Percentiles rank a stretch among this genome's conserved stretches.
phyloP scores from a whole-genome alignment of 192 early-diverging fungal species.

The Umbelopsis isabellina region DNA sequence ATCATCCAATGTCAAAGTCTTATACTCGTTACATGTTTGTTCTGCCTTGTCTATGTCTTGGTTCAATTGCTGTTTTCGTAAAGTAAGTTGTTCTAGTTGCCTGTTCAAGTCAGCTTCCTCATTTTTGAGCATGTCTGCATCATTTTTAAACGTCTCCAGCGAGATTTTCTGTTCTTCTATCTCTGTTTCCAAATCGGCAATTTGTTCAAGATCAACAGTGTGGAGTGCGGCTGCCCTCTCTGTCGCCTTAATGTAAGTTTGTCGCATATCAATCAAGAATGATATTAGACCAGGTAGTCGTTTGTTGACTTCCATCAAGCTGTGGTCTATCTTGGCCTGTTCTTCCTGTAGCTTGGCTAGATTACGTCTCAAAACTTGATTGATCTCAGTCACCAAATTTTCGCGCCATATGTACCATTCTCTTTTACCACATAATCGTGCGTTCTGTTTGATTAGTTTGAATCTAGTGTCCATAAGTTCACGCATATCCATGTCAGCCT shows the following conservation, averaged over 20 bases:
- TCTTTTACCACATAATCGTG: slow-evolving; percentile 19
- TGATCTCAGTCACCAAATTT: slow-evolving; percentile 23
- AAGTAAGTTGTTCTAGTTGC: background rate
- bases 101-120: slow-evolving; percentile 13
- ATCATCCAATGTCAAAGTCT: slow-evolving; percentile 22
- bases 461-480: slow-evolving; percentile 16
- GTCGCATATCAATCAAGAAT: slow-evolving; percentile 18
- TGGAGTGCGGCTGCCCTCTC: slow-evolving; percentile 17
- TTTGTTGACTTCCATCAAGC: background rate
- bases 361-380: slow-evolving; percentile 14
- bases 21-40: slow-evolving; percentile 10
- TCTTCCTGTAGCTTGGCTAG: slow-evolving; percentile 14
- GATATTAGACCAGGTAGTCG: background rate
- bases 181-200: slow-evolving; percentile 19
- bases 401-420: slow-evolving; percentile 29
- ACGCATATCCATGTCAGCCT: slow-evolving; percentile 9
- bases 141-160: slow-evolving; percentile 20
- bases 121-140: slow-evolving; percentile 1
- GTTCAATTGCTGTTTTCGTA: slow-evolving; percentile 4
- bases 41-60: slow-evolving; percentile 20
- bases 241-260: slow-evolving; percentile 11
- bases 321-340: background rate
- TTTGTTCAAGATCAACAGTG: slow-evolving; percentile 13
- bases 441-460: slow-evolving; percentile 21
- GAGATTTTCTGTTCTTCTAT: slow-evolving; percentile 24